Conservation (phyloP, 2,329 filamentous ascomycete species). For the Pseudogymnoascus sp. region DNA sequence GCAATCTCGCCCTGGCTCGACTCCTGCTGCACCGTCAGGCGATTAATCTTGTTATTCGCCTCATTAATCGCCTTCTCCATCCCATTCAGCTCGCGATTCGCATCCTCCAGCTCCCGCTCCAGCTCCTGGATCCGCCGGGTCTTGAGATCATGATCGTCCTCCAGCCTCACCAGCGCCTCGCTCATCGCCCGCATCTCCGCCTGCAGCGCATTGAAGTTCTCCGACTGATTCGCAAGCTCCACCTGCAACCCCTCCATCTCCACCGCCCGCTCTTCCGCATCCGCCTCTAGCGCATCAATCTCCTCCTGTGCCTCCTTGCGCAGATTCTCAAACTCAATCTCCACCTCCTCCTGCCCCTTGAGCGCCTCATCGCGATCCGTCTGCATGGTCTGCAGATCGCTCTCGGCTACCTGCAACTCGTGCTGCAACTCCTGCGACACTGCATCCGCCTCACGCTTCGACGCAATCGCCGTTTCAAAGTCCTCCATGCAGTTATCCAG, state of each 20-base stretch:
- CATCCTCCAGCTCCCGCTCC: constrained; percentile 72
- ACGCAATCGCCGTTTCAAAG: constrained; percentile 62
- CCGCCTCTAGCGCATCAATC: constrained; percentile 57
- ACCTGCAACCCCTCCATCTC: constrained; percentile 61
- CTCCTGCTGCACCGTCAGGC: constrained; percentile 83
- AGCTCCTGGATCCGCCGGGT: constrained; percentile 70
- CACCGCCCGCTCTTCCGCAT: constrained; percentile 62
- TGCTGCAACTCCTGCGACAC: constrained; percentile 58
- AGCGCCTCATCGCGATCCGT: constrained; percentile 80
- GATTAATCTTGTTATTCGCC: constrained; percentile 76
- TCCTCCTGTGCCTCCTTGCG: constrained; percentile 57
- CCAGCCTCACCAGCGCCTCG: constrained; percentile 74
- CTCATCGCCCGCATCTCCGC: constrained; percentile 89
- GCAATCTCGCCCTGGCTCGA: constrained; percentile 87
- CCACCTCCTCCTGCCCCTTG: constrained; percentile 51
- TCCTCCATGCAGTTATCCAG: constrained; percentile 72
- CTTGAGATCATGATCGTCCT: constrained; percentile 80
- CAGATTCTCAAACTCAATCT: constrained; percentile 52
- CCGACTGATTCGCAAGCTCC: constrained; percentile 66
- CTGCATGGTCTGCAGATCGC: constrained; percentile 71
- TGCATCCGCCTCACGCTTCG: constrained; percentile 52
- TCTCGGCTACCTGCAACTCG: constrained; percentile 69
- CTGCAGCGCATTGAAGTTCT: constrained; percentile 87
- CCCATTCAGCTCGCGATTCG: constrained; percentile 77
- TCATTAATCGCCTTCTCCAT: constrained; percentile 79